These are phyloP conservation scores for Aurinia saxatilis DNA, from an alignment of 345 rosid species.

Conservation along the genomic window DNA sequence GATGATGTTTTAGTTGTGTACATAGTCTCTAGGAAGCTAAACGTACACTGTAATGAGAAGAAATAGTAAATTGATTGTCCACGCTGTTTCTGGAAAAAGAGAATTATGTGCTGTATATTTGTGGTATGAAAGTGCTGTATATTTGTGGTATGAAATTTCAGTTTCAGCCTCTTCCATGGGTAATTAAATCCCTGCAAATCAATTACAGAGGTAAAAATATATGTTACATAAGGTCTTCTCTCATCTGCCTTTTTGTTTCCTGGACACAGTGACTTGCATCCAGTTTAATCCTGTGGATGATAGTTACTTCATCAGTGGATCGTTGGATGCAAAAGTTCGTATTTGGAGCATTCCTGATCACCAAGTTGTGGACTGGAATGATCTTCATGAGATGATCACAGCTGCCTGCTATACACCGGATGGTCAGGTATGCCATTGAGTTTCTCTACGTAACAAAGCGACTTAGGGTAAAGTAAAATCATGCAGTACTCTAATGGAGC, in stretches of 20 bases:
- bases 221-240: neutral
- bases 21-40: slow-evolving; percentile 5
- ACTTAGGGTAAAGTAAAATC: neutral
- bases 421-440: slow-evolving; percentile 61
- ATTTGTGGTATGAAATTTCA: neutral
- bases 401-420: slow-evolving; percentile 97
- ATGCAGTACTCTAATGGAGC: slow-evolving; percentile 19
- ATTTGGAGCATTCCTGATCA: slow-evolving; percentile 91
- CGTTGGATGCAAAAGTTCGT: slow-evolving; percentile 92
- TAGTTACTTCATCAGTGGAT: slow-evolving; percentile 91
- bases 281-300: slow-evolving; percentile 98
- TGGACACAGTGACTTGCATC: slow-evolving; percentile 86
- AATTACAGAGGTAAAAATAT: neutral
- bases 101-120: neutral
- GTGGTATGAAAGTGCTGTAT: neutral
- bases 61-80: neutral
- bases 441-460: neutral
- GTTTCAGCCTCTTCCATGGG: neutral
- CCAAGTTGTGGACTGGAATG: slow-evolving; percentile 91
- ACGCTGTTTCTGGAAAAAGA: slow-evolving; percentile 8
- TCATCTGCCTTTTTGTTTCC: slow-evolving; percentile 7
- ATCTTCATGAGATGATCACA: slow-evolving; percentile 97
- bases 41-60: neutral
- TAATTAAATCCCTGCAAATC: neutral
- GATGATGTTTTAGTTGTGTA: neutral